Evolutionary conservation across 768 basidiomycete genomes (phyloP), one percentile per base, ranked within the genome.

Genomic region (Tricholoma furcatifolium): DNA sequence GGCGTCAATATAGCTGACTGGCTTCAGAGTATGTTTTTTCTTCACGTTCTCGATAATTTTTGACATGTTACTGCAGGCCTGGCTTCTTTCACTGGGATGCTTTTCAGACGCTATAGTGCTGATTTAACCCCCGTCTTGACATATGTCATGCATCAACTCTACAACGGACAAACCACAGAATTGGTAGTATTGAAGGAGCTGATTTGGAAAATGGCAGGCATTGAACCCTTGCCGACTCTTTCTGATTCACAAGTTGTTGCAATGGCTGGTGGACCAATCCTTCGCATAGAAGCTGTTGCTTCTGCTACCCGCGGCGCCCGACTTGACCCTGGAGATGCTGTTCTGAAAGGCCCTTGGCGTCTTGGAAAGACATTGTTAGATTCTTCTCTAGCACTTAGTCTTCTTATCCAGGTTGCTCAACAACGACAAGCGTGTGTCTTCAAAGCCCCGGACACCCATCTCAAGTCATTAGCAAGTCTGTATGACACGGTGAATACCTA

Each of bases 151-250:
- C 92, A 98, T 64, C 93, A 95, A 64, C 76, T 98, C 27, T 82
- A 88, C 64, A 82, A 83, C 42, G 86, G 85, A 32, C 85, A 93
- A 63, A 82, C 91, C 1, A 87, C 89, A 10, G 94, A 98, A 62
- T 85, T 98, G 40, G 81, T 94, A 18, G 90, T 98, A 20, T 76
- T 99, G n/a, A 83, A 88, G 30, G 93, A 96, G 63, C 73, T 99
- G 46, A 92, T 98, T 46, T 88, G 85, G 81, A 91, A 93, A 66
- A 96, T 98, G 93, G 88, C 93, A 5, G 93, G 91, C 3, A 91
- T 97, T 53, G 88, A 96, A 62, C 92, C 93, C 3, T 74, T 97
- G 46, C 91, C 92, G 0, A 93, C 87, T 66, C 73, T 98, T 34
- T 91, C 93, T 0, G 93, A 97, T 55, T 77, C 85, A 0, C 95